Evolutionary conservation across 345 rosid genomes (phyloP), one percentile per base, ranked within the genome.

Genomic region (Murraya paniculata): DNA sequence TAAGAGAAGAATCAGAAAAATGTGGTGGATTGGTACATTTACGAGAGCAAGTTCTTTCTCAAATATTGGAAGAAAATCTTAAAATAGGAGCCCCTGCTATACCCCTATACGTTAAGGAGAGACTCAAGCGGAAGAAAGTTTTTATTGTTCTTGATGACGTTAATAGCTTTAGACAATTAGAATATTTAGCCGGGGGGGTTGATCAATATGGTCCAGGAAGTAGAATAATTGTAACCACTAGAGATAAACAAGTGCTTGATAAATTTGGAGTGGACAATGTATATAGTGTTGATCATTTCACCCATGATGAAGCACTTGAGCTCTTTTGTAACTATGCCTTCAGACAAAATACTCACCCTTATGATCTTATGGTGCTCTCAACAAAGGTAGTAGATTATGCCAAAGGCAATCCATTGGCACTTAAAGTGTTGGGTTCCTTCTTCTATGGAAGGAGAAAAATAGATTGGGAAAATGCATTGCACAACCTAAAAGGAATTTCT

Each of bases 331-430:
- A 28, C 7, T 16, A 45, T 24, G 59, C 78, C 31, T 79, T 68
- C 10, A 68, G 8, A 39, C 16, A 58, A 31, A 24, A 35, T 45
- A 56, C 66, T 10, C 56, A 36, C 13, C 7, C 36, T 9, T 33
- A 35, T 5, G 68, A 59, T 27, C 77, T 31, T 53, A 1, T 1
- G 30, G 60, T 56, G 35, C 59, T 81, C 6, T 72, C 75, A 4
- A 19, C 3, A 0, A 27, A 0, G 0, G 21, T 75, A 10, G 45
- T 76, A 22, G 7, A 58, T 18, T 76, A 72, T 66, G 82, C 81
- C 35, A 39, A 50, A 55, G 84, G 87, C 3, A 30, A 71, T 76
- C 87, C 87, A 2, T 36, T 73, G 21, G 67, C 50, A 38, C 67
- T 73, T 8, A 73, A 73, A 59, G 67, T 38, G 24, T 19, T 59